Evolutionary conservation across 2,329 filamentous ascomycete species (phyloP).

Genomic region (Orbilia quercus): DNA sequence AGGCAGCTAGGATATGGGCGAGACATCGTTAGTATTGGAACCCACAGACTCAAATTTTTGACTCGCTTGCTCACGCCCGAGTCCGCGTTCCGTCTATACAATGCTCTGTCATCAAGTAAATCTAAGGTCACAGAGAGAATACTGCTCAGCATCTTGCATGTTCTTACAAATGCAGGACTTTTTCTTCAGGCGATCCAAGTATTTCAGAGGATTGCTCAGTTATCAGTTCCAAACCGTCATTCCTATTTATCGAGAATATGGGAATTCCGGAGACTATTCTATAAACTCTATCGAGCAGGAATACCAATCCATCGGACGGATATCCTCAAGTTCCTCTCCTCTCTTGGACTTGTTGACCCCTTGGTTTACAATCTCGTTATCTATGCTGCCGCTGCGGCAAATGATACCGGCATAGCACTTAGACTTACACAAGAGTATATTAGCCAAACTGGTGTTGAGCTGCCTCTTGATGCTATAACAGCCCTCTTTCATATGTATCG

Average conservation of each 20-base stretch:
- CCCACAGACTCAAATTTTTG: conserved; percentile 26
- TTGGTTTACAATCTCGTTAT: conserved; percentile 48
- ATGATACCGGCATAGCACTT: conserved; percentile 16
- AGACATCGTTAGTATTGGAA: conserved; percentile 21
- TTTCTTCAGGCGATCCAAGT: conserved; percentile 44
- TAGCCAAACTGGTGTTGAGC: conserved; percentile 13
- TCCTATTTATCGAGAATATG: conserved; percentile 12
- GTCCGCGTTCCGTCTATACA: conserved; percentile 22
- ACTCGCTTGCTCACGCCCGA: conserved; percentile 21
- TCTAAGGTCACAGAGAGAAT: conserved; percentile 22
- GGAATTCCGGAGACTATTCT: conserved; percentile 48
- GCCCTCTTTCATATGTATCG: conserved; percentile 44
- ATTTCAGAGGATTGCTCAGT: conserved; percentile 41
- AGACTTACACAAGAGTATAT: conserved; percentile 25
- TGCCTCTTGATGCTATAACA: conserved; percentile 38
- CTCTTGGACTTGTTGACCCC: conserved; percentile 32
- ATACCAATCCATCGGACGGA: conserved; percentile 48
- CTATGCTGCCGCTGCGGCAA: conserved; percentile 29
- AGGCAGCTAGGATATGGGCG: background rate
- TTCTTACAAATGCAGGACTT: conserved; percentile 31
- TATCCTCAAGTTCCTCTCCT: conserved; percentile 37
- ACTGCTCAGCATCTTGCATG: conserved; percentile 29
- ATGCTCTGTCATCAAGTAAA: conserved; percentile 24
- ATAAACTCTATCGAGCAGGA: conserved; percentile 38
- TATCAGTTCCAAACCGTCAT: background rate